Conservation (phyloP, 495 filamentous ascomycete genomes). For the Tuber magnatum region DNA sequence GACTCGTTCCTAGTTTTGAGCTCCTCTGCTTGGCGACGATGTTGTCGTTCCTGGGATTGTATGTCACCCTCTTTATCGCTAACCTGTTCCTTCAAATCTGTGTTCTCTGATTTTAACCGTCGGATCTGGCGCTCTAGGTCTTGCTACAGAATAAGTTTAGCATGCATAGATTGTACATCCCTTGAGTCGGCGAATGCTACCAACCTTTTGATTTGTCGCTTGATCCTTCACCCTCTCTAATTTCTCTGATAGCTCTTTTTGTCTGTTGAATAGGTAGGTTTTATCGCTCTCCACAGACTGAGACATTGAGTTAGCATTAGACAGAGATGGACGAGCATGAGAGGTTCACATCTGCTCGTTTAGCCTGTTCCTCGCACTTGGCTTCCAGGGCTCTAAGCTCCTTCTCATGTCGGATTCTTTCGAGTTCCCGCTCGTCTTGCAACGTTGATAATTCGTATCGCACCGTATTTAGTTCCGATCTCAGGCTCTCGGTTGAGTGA, state of each 20-base stretch:
- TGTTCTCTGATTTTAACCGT: slow-evolving; percentile 63
- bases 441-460: slow-evolving; percentile 59
- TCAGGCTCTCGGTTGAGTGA: slow-evolving; percentile 55
- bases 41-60: slow-evolving; percentile 62
- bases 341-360: slow-evolving; percentile 55
- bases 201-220: slow-evolving; percentile 56
- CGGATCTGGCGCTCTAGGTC: slow-evolving; percentile 66
- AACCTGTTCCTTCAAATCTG: slow-evolving; percentile 64
- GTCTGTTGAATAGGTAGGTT: slow-evolving; percentile 60
- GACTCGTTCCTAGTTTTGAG: slow-evolving; percentile 62
- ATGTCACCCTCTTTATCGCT: slow-evolving; percentile 66
- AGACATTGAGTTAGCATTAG: neutral
- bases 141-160: slow-evolving; percentile 17
- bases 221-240: slow-evolving; percentile 62
- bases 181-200: neutral
- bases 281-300: slow-evolving; percentile 62
- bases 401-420: slow-evolving; percentile 67
- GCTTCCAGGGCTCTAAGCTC: slow-evolving; percentile 68
- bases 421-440: slow-evolving; percentile 79
- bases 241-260: slow-evolving; percentile 63
- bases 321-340: neutral
- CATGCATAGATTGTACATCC: neutral
- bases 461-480: slow-evolving; percentile 60
- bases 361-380: slow-evolving; percentile 72
- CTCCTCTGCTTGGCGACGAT: slow-evolving; percentile 62